Conservation (phyloP, 2,329 filamentous ascomycete genomes). For the Pochonia chlamydosporia region DNA sequence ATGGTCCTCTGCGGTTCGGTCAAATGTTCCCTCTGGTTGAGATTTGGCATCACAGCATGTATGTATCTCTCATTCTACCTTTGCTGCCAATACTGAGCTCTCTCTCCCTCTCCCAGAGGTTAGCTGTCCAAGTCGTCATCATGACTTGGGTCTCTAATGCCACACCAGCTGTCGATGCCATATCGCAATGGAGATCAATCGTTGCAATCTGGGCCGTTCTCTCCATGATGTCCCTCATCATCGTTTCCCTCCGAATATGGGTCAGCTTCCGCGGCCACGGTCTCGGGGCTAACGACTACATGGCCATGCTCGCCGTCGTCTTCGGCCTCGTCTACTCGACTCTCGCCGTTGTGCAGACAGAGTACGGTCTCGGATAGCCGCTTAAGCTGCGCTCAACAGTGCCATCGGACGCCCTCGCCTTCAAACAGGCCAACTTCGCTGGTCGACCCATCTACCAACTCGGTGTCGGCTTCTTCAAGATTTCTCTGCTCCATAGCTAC, state of each 20-base stretch:
- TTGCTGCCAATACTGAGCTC: no score
- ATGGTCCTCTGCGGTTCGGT: no score
- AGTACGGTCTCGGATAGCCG: conserved; percentile 47
- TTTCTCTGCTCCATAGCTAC: conserved; percentile 47
- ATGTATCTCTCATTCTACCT: no score
- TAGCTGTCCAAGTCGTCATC: no score
- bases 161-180: conserved; percentile 35
- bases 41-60: no score
- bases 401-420: conserved; percentile 34
- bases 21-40: no score
- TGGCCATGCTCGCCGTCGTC: conserved; percentile 31
- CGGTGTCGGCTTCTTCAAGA: conserved; percentile 51
- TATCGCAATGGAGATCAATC: conserved; percentile 43
- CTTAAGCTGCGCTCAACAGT: conserved; percentile 34
- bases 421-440: conserved; percentile 45
- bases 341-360: conserved; percentile 45
- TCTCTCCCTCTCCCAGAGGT: no score
- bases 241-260: conserved; percentile 35
- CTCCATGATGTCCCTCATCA: conserved; percentile 33
- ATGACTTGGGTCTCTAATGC: conserved; percentile 49
- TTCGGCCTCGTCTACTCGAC: conserved; percentile 44
- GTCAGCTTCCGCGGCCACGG: conserved; percentile 36
- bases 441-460: conserved; percentile 49
- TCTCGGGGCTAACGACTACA: conserved; percentile 41
- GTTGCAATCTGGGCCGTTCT: conserved; percentile 40